Conservation (phyloP, 495 filamentous ascomycete species). For the Talaromyces ruber region DNA sequence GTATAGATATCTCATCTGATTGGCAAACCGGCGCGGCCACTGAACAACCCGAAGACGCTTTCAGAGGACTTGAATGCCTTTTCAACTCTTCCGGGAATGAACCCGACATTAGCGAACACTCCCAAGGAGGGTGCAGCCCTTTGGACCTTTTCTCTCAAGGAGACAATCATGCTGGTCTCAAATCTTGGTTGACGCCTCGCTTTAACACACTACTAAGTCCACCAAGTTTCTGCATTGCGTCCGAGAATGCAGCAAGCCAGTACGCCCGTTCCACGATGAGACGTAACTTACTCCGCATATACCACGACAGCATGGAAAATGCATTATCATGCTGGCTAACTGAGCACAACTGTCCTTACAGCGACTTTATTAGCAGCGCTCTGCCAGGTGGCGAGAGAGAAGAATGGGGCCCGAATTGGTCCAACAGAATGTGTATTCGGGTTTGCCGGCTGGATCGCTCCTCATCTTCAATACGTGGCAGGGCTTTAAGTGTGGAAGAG, state of each 20-base stretch:
- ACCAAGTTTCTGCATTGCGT: constrained; percentile 8
- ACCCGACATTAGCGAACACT: not conserved
- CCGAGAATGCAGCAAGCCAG: constrained; percentile 13
- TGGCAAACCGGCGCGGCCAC: not conserved
- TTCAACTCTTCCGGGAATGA: not conserved
- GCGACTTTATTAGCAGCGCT: constrained; percentile 7
- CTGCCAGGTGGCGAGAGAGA: constrained; percentile 5
- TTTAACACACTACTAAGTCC: not conserved
- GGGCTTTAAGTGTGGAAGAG: constrained; percentile 23
- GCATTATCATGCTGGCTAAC: constrained; percentile 40
- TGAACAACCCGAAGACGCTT: not conserved
- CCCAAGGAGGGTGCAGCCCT: not conserved
- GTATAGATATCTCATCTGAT: not conserved
- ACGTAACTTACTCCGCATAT: constrained; percentile 29
- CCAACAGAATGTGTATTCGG: constrained; percentile 34
- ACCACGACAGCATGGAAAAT: constrained; percentile 41
- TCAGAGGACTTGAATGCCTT: not conserved
- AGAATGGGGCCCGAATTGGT: constrained; percentile 33
- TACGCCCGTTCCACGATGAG: constrained; percentile 13
- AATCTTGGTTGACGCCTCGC: not conserved
- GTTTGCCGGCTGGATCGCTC: constrained; percentile 33
- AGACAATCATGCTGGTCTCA: not conserved
- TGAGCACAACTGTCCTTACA: constrained; percentile 38
- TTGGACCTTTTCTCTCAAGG: not conserved
- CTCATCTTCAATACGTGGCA: constrained; percentile 17